Evolutionary conservation across 2,329 filamentous ascomycete species (phyloP).

Genomic region (Pleurostoma richardsiae): DNA sequence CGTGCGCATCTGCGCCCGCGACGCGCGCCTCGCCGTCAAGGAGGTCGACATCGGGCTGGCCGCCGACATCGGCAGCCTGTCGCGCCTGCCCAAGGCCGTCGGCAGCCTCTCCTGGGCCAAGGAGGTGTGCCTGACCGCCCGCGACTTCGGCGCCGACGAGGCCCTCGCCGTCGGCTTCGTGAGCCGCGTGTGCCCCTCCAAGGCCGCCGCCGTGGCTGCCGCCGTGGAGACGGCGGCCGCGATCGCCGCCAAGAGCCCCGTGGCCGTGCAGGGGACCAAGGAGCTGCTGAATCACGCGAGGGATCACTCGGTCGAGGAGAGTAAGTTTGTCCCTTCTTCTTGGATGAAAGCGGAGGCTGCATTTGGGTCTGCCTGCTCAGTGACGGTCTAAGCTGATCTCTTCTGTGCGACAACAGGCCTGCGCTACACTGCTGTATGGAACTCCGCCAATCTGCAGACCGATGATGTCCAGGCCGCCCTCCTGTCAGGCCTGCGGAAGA

Average conservation of each 20-base stretch:
- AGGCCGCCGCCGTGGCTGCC: constrained; percentile 56
- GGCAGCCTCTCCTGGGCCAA: constrained; percentile 72
- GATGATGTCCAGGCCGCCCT: constrained; percentile 71
- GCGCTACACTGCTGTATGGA: constrained; percentile 84
- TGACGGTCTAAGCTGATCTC: no score
- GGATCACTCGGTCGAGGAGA: constrained; percentile 73
- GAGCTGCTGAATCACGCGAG: constrained; percentile 77
- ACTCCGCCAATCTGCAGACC: constrained; percentile 76
- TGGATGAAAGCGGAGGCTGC: no score
- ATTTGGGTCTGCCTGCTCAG: constrained; percentile 8
- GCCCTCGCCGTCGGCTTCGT: constrained; percentile 68
- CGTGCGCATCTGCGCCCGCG: constrained; percentile 58
- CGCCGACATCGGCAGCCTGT: constrained; percentile 72
- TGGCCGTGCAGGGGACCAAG: constrained; percentile 85
- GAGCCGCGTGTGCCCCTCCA: constrained; percentile 56
- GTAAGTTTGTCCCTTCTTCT: constrained; percentile 37
- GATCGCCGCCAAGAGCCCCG: constrained; percentile 77
- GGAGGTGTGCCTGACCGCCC: constrained; percentile 68
- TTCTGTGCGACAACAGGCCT: constrained; percentile 42
- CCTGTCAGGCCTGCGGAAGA: constrained; percentile 71
- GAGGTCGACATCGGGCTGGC: constrained; percentile 80
- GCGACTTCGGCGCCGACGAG: constrained; percentile 65
- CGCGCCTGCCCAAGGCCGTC: constrained; percentile 68
- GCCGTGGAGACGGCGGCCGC: constrained; percentile 58
- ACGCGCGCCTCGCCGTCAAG: constrained; percentile 65